These are phyloP conservation scores for Davidsoniella neocaledoniae DNA, from an alignment of 2,329 filamentous ascomycete genomes.

Conservation along the genomic window DNA sequence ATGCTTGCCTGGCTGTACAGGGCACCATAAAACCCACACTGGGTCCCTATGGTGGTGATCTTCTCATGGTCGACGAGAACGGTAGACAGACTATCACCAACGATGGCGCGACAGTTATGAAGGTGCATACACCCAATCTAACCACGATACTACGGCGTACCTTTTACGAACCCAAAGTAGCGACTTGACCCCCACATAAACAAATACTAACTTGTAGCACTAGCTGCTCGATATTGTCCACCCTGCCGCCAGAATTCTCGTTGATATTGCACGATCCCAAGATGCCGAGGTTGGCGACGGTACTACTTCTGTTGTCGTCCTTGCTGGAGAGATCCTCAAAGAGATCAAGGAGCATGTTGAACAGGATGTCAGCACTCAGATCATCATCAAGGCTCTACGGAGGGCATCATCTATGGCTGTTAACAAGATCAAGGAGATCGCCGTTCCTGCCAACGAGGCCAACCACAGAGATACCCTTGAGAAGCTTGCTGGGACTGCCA, in stretches of 20 bases:
- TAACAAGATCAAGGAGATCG: constrained; percentile 98
- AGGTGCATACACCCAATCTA: constrained; percentile 35
- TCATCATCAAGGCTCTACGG: constrained; percentile 90
- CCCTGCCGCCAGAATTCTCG: constrained; percentile 89
- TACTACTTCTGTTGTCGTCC: constrained; percentile 89
- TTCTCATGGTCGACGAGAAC: constrained; percentile 90
- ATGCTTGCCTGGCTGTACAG: constrained; percentile 92
- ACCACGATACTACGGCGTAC: too few species aligned
- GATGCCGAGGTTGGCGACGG: constrained; percentile 97
- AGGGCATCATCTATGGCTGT: constrained; percentile 79
- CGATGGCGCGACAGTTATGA: constrained; percentile 98
- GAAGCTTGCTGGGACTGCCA: constrained; percentile 86
- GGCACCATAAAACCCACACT: constrained; percentile 89
- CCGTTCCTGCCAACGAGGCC: constrained; percentile 64
- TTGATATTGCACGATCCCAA: constrained; percentile 96
- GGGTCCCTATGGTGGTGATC: constrained; percentile 89
- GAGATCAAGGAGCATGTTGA: constrained; percentile 94
- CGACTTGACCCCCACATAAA: too few species aligned
- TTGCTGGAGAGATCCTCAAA: constrained; percentile 95
- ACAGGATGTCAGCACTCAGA: constrained; percentile 91
- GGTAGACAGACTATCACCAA: constrained; percentile 96
- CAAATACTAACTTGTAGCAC: constrained; percentile 3
- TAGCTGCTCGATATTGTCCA: constrained; percentile 96
- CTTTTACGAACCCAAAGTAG: too few species aligned
- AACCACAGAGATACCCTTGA: constrained; percentile 74